phyloP scores from a whole-genome alignment of 2,329 filamentous ascomycete genomes.

The Periglandula ipomoeae region DNA sequence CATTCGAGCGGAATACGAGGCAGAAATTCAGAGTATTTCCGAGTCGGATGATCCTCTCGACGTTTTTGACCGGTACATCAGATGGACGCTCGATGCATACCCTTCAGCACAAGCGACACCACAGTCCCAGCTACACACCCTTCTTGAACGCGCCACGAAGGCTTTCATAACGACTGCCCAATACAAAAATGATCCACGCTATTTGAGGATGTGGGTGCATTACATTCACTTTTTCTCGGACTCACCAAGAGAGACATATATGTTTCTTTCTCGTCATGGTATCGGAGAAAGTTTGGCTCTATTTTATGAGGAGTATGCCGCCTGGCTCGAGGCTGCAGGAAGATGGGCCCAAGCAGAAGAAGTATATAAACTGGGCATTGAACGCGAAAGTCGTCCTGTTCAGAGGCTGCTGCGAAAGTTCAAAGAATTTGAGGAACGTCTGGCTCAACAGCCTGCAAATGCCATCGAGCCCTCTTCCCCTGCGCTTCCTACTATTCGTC shows the following conservation, averaged over 20 bases:
- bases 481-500: slow-evolving; percentile 72
- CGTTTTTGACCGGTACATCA: slow-evolving; percentile 91
- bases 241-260: slow-evolving; percentile 83
- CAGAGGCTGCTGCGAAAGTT: slow-evolving; percentile 82
- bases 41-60: slow-evolving; percentile 95
- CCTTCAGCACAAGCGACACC: slow-evolving; percentile 87
- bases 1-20: slow-evolving; percentile 76
- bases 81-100: slow-evolving; percentile 93
- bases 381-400: slow-evolving; percentile 74
- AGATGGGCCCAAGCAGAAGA: slow-evolving; percentile 90
- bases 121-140: slow-evolving; percentile 77
- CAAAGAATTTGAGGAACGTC: slow-evolving; percentile 78
- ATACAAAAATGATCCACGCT: slow-evolving; percentile 92
- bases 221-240: slow-evolving; percentile 93
- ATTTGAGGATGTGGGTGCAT: slow-evolving; percentile 86
- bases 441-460: slow-evolving; percentile 53
- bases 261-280: slow-evolving; percentile 79
- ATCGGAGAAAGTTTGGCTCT: slow-evolving; percentile 82
- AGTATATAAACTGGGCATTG: slow-evolving; percentile 82
- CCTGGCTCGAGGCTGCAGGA: slow-evolving; percentile 77
- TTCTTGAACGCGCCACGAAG: slow-evolving; percentile 90
- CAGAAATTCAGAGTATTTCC: slow-evolving; percentile 65
- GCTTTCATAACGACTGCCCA: slow-evolving; percentile 74
- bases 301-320: slow-evolving; percentile 95
- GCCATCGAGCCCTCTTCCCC: slow-evolving; percentile 69